These are phyloP conservation scores for Penicillium sp. DNA, from an alignment of 2,329 filamentous ascomycete genomes.

Conservation along the genomic window DNA sequence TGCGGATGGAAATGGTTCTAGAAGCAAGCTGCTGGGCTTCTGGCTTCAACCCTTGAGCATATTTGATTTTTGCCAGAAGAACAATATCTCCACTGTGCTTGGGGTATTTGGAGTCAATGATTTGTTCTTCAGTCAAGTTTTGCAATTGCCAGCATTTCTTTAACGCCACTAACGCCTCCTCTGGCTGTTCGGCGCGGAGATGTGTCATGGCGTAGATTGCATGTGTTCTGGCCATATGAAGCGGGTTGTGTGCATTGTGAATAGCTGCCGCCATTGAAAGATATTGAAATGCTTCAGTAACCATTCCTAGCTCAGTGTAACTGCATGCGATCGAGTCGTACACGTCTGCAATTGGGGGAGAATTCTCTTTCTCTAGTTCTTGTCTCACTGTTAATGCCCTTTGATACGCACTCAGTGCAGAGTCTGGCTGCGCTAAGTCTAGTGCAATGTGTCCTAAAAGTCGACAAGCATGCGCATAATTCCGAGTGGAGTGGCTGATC, in stretches of 20 bases:
- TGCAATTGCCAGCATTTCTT: not conserved
- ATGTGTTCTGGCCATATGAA: not conserved
- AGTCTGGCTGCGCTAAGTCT: not conserved
- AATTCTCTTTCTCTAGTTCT: not conserved
- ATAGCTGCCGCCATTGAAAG: not conserved
- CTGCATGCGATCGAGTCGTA: not conserved
- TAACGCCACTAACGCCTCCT: not conserved
- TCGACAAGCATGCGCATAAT: not conserved
- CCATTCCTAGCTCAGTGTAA: not conserved
- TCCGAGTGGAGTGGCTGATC: not conserved
- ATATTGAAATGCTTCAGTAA: not conserved
- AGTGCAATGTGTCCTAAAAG: not conserved
- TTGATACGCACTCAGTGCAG: not conserved
- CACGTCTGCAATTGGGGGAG: not conserved
- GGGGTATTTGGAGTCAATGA: not conserved
- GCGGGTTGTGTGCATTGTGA: conserved; percentile 2
- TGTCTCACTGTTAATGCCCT: not conserved
- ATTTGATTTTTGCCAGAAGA: not conserved
- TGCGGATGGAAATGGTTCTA: not conserved
- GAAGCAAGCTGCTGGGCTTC: not conserved
- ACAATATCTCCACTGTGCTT: not conserved
- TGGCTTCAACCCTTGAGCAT: not conserved
- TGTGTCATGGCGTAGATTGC: conserved; percentile 3
- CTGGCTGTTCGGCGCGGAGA: not conserved
- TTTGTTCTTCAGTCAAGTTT: not conserved